Percentiles rank a stretch among this genome's conserved stretches.
Evolutionary conservation across 2,329 filamentous ascomycete genomes (phyloP).

Genomic region (Curvularia sp.): DNA sequence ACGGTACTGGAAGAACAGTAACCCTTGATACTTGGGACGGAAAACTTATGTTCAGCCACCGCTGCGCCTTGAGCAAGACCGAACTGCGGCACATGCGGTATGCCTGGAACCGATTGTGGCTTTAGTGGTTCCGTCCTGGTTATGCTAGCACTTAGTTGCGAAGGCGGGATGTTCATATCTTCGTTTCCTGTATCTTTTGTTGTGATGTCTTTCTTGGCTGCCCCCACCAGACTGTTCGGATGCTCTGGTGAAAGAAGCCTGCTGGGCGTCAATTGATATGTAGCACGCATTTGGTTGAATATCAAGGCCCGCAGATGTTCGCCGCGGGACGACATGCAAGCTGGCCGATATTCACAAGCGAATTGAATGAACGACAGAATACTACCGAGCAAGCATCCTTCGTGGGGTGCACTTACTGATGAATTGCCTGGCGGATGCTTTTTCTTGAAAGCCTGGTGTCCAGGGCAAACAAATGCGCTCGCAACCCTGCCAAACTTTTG

Average conservation of each 20-base stretch:
- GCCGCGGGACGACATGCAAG: background rate
- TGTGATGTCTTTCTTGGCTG: background rate
- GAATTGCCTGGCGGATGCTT: conserved; percentile 4
- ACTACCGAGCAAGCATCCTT: background rate
- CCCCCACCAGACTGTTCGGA: background rate
- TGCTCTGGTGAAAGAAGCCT: conserved; percentile 4
- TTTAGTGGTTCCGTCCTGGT: background rate
- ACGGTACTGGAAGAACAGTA: background rate
- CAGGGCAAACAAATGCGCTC: conserved; percentile 3
- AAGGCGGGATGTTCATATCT: background rate
- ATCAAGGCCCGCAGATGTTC: background rate
- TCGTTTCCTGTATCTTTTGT: conserved; percentile 1
- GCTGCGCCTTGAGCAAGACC: background rate
- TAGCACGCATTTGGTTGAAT: background rate
- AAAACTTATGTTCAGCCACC: background rate
- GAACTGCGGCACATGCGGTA: background rate
- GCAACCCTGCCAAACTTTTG: conserved; percentile 1
- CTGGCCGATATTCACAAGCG: background rate
- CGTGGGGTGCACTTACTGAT: background rate
- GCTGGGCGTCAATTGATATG: background rate
- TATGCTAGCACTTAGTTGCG: background rate
- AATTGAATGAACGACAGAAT: conserved; percentile 1
- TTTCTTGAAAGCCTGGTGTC: background rate
- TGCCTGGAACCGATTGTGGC: conserved; percentile 2
- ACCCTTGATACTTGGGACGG: background rate